Base-by-base conservation (phyloP, 495 filamentous ascomycete species). In the Daldinia concentrica region DNA sequence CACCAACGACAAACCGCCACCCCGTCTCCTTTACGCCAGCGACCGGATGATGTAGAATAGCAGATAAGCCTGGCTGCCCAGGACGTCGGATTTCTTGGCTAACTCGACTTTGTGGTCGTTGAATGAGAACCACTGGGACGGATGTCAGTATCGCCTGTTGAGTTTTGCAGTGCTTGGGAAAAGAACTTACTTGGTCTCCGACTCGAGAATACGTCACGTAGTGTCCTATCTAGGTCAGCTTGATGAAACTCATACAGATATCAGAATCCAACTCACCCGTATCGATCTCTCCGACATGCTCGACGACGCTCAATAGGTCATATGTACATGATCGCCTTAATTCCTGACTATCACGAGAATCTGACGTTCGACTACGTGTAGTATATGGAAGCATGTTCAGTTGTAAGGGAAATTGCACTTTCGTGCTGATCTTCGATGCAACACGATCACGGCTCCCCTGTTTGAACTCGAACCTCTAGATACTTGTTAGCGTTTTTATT, bases 321-420 rank as follows among this genome's bases (percentile, higher is more conserved):
- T 97, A 98, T 8, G 90, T 85, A 76, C 86, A 91, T 2, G 83
- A 82, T 22, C 87, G 82, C 11, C 74, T 80, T 27, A 87, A 75
- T 66, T 87, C 84, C 55, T 79, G 82, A 50, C 81, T 83, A 9
- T 85, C 78, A 56, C 75, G 78, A 17, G 62, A 68, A 22, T 86
- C 82, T 32, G 75, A 66, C 3, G 32, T 62, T 48, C 79, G 70
- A 14, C 87, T 87, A 11, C 85, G 86, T 17, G 89, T 91, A 0
- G 93, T 94, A 81, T 95, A 98, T 0, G 92, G 93, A 6, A 90
- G 86, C 90, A 97, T 92, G 73, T 96, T 93, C 9, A 97, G 86
- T 57, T 90, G 86, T n/a, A 96, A 78, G 1, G 94, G 94, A 76
- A 96, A 97, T 43, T 89, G 86, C 39, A 98, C 89, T 41, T 89